phyloP scores from a whole-genome alignment of 2,329 filamentous ascomycete genomes.

The Periconia sp. region DNA sequence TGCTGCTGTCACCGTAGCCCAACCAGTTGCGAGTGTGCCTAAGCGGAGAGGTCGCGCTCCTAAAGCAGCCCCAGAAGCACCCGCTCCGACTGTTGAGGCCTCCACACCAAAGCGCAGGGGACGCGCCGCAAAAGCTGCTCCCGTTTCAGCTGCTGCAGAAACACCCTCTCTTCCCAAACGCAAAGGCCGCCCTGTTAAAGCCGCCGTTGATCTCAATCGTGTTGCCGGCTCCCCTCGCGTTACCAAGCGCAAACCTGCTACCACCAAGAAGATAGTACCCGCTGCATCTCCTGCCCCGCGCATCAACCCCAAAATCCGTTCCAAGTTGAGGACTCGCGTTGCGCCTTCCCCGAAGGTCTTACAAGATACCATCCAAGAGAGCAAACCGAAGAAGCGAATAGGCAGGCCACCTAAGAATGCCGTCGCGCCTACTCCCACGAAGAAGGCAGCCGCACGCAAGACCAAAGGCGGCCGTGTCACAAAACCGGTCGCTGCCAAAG shows the following conservation, averaged over 20 bases:
- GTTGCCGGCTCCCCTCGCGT: slow-evolving; percentile 25
- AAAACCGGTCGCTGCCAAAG: neutral
- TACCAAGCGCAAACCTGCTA: slow-evolving; percentile 15
- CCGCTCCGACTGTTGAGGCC: slow-evolving; percentile 1
- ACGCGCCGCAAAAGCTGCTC: slow-evolving; percentile 16
- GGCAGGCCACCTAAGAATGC: slow-evolving; percentile 16
- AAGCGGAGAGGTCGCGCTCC: neutral
- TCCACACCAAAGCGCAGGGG: slow-evolving; percentile 11
- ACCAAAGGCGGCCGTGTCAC: slow-evolving; percentile 12
- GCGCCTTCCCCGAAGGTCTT: slow-evolving; percentile 14
- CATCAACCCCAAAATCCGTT: slow-evolving; percentile 21
- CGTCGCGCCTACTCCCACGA: neutral
- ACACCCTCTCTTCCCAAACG: slow-evolving; percentile 10
- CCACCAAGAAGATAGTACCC: slow-evolving; percentile 4
- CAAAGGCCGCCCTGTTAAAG: slow-evolving; percentile 10
- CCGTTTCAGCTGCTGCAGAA: neutral
- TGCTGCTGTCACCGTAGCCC: neutral
- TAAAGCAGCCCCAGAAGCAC: slow-evolving; percentile 2
- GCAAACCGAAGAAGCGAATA: slow-evolving; percentile 19
- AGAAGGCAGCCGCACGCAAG: slow-evolving; percentile 12
- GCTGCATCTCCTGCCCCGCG: slow-evolving; percentile 9
- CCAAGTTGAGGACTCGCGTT: slow-evolving; percentile 21
- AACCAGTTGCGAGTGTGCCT: neutral
- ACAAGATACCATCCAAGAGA: slow-evolving; percentile 1
- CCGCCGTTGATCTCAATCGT: slow-evolving; percentile 14